These are phyloP conservation scores for Geotrichum klebahnii DNA, from an alignment of 1,139 yeast genomes.

Conservation along the genomic window DNA sequence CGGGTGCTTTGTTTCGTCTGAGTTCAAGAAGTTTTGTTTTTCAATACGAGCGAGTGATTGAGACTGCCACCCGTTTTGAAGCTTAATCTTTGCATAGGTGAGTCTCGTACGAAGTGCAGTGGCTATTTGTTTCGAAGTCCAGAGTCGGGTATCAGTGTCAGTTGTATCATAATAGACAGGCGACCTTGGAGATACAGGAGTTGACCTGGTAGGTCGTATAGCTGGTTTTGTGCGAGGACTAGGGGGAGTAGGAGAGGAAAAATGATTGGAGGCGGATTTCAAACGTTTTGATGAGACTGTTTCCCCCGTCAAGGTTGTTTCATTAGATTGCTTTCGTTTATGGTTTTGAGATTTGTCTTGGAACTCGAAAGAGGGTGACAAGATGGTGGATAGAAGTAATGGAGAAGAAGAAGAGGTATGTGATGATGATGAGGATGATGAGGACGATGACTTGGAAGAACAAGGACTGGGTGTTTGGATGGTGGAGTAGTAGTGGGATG, in stretches of 20 bases:
- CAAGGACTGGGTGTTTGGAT: too few species aligned
- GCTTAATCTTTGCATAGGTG: constrained; percentile 47
- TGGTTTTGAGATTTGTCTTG: not conserved
- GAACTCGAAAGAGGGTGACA: not conserved
- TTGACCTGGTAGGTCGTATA: not conserved
- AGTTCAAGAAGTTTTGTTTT: not conserved
- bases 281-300: not conserved
- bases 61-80: constrained; percentile 39
- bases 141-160: not conserved
- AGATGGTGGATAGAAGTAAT: not conserved
- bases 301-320: too few species aligned
- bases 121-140: constrained; percentile 34
- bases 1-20: not conserved
- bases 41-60: constrained; percentile 11
- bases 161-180: not conserved
- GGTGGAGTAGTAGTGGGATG: too few species aligned
- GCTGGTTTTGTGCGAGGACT: not conserved
- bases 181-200: not conserved
- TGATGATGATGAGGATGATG: too few species aligned
- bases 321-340: not conserved
- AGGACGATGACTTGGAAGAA: too few species aligned
- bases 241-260: not conserved
- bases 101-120: constrained; percentile 45
- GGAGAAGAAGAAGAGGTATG: not conserved
- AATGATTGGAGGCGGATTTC: not conserved